Evolutionary conservation across 2,329 filamentous ascomycete genomes (phyloP).

Genomic region (Neonectria faginata): DNA sequence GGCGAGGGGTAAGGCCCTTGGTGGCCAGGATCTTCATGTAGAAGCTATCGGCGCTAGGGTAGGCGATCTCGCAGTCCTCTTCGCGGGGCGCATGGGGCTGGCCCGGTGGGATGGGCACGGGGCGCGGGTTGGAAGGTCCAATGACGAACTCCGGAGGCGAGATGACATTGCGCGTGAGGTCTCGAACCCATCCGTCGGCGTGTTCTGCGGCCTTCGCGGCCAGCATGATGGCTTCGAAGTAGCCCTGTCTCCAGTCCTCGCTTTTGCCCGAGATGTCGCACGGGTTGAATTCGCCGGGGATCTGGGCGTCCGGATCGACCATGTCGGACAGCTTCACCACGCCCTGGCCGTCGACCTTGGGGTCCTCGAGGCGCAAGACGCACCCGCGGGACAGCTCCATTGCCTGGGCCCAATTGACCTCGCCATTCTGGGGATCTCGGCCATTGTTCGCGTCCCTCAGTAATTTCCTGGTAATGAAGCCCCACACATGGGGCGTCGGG

Average conservation of each 20-base stretch:
- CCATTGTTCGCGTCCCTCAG: slow-evolving; percentile 74
- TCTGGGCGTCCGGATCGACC: slow-evolving; percentile 76
- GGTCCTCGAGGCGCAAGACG: slow-evolving; percentile 76
- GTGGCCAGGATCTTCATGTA: slow-evolving; percentile 88
- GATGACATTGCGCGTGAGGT: slow-evolving; percentile 72
- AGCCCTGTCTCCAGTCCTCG: slow-evolving; percentile 87
- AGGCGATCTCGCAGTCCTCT: slow-evolving; percentile 79
- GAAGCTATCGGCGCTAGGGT: slow-evolving; percentile 76
- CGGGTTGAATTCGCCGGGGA: slow-evolving; percentile 71
- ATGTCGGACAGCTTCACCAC: slow-evolving; percentile 66
- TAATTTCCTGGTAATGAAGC: slow-evolving; percentile 74
- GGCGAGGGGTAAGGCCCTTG: slow-evolving; percentile 79
- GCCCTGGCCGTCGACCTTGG: slow-evolving; percentile 74
- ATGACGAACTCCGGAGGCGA: slow-evolving; percentile 80
- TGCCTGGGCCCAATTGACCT: slow-evolving; percentile 75
- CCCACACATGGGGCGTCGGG: slow-evolving; percentile 88
- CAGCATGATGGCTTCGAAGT: slow-evolving; percentile 84
- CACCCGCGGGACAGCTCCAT: slow-evolving; percentile 70
- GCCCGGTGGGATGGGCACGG: slow-evolving; percentile 76
- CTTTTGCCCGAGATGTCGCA: slow-evolving; percentile 80
- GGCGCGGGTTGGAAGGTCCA: slow-evolving; percentile 85
- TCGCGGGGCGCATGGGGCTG: slow-evolving; percentile 74
- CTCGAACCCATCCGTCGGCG: slow-evolving; percentile 81
- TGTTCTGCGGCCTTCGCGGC: slow-evolving; percentile 82
- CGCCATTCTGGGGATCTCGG: slow-evolving; percentile 63